Evolutionary conservation across 2,329 filamentous ascomycete genomes (phyloP).

Genomic region (Penicillium brasilianum): DNA sequence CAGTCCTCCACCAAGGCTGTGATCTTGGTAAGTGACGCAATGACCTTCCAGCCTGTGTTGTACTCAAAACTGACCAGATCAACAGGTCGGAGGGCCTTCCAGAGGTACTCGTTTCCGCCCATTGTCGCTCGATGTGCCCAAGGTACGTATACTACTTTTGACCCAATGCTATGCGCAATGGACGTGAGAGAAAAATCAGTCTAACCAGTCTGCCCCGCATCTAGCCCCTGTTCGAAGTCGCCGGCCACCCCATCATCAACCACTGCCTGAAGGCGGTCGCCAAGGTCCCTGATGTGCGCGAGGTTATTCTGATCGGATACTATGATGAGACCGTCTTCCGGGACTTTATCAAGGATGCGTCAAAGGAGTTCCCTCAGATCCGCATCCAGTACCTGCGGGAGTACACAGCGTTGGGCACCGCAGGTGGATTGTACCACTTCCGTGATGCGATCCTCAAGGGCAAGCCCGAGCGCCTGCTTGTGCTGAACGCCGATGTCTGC

Average conservation of each 20-base stretch:
- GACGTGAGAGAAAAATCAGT: conserved; percentile 6
- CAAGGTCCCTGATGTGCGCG: conserved; percentile 88
- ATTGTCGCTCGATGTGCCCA: conserved; percentile 92
- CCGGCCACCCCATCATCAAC: conserved; percentile 97
- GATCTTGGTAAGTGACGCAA: conserved; percentile 72
- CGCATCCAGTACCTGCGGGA: conserved; percentile 95
- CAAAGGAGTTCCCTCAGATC: conserved; percentile 82
- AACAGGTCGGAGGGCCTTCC: conserved; percentile 89
- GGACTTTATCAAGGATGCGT: conserved; percentile 94
- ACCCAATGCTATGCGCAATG: conserved; percentile 23
- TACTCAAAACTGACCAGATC: conserved; percentile 38
- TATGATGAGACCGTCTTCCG: conserved; percentile 97
- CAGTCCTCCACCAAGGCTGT: conserved; percentile 83
- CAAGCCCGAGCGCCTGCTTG: conserved; percentile 91
- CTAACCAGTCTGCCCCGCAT: conserved; percentile 2
- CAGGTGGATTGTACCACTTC: conserved; percentile 98
- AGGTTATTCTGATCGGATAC: conserved; percentile 98
- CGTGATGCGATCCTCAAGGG: conserved; percentile 98
- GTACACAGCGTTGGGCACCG: conserved; percentile 94
- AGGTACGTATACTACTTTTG: conserved; percentile 61
- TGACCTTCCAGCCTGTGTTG: conserved; percentile 1
- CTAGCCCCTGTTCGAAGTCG: conserved; percentile 95
- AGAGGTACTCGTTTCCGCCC: conserved; percentile 95
- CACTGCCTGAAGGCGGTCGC: conserved; percentile 93
- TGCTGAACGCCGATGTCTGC: conserved; percentile 97